Base-by-base conservation (phyloP, 176 grass and related monocot genomes). In the Melocanna baccifera region DNA sequence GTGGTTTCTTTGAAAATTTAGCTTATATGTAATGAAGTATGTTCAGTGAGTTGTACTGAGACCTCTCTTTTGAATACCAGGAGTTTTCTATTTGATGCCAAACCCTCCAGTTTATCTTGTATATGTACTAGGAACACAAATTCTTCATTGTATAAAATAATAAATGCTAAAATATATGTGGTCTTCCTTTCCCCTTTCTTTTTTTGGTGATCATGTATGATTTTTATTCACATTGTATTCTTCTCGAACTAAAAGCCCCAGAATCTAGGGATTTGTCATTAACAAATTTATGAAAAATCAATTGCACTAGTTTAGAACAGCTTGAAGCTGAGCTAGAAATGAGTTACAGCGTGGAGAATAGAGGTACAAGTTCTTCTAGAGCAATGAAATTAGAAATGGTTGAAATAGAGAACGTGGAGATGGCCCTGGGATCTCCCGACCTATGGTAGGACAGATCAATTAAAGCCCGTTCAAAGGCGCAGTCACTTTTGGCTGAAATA, bases 1-100 rank as follows among this genome's bases (percentile, higher is more conserved):
- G 77, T 79, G 39, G 30, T 98, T 34, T 74, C 67, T 34, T 71
- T 98, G 48, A 85, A 91, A 29, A 61, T 86, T 64, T 91, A 80
- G 48, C 32, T 70, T 82, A 26, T 19, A 66, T 57, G 18, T 30
- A 16, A 50, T 71, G 36, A 36, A 56, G 41, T 46, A 3, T 13
- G 1, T n/a, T 56, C 30, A 47, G 43, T 7, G 32, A 39, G 56
- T 18, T 51, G 26, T 42, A 69, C 18, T 52, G 59, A 32, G 67
- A 69, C 47, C 4, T 51, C 26, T 28, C 2, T 6, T 75, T 71
- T 86, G 15, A 3, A 62, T 47, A 18, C 18, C 6, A 9, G 68
- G 29, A 34, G 14, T 50, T 69, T 32, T 13, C 6, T 40, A 42
- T n/a, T 79, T 75, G 51, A 69, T 70, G 30, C 19, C 4, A 76